A percentile compares a stretch with the other conserved stretches of the same genome.
Evolutionary conservation across 768 basidiomycete genomes (phyloP).

Genomic region (Lactarius vividus): DNA sequence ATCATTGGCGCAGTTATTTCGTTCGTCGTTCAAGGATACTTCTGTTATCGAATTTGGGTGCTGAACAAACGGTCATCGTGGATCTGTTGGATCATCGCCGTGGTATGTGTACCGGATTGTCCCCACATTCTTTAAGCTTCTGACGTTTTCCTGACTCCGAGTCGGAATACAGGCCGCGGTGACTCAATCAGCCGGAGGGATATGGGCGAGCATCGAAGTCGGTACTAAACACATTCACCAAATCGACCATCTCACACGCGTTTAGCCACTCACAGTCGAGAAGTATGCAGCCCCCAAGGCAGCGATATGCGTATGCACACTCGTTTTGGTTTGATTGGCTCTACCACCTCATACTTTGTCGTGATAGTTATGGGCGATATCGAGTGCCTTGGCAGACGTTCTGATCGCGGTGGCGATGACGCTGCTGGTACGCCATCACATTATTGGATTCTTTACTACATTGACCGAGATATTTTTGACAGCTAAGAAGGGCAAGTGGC

Average conservation of each 20-base stretch:
- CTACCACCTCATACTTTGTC: neutral
- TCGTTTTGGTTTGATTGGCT: neutral
- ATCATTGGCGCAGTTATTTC: neutral
- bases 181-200: neutral
- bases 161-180: neutral
- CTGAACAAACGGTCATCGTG: neutral
- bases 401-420: neutral
- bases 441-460: neutral
- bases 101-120: neutral
- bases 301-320: neutral
- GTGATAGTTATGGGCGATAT: neutral
- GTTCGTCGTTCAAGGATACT: neutral
- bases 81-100: neutral
- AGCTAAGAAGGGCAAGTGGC: neutral
- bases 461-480: neutral
- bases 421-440: neutral
- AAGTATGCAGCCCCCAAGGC: neutral
- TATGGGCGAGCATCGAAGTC: neutral
- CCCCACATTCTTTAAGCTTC: neutral
- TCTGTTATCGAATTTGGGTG: slow-evolving; percentile 1
- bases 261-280: neutral
- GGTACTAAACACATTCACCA: neutral
- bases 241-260: neutral
- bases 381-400: neutral
- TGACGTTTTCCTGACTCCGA: neutral